Evolutionary conservation across 352 stramenopile species (phyloP).

Genomic region (Achlya hypogyna): DNA sequence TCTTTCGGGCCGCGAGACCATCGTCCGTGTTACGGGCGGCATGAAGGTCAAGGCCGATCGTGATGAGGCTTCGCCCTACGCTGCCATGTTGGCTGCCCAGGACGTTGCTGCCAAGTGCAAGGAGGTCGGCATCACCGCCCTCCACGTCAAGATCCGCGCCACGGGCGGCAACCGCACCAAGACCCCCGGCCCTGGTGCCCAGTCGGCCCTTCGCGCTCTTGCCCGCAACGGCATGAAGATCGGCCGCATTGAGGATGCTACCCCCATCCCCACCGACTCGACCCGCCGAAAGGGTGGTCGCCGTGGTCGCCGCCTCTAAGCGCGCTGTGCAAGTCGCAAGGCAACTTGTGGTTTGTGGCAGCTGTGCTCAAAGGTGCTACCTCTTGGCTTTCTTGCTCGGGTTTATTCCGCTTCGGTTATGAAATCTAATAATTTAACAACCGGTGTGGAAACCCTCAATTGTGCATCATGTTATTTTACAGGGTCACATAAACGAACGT

Average conservation of each 20-base stretch:
- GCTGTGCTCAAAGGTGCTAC: not conserved
- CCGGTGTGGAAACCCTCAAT: too few relatives aligned
- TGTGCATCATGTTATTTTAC: too few relatives aligned
- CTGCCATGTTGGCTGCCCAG: slow-evolving; percentile 99
- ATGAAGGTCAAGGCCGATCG: slow-evolving; percentile 99
- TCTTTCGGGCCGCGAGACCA: slow-evolving; percentile 98
- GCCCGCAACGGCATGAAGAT: slow-evolving; percentile 99
- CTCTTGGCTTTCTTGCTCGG: not conserved
- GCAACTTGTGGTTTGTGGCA: not conserved
- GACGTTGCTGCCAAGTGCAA: slow-evolving; percentile 96
- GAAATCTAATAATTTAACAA: not conserved
- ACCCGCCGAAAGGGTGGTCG: slow-evolving; percentile 98
- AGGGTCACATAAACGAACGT: too few relatives aligned
- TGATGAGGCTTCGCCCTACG: slow-evolving; percentile 99
- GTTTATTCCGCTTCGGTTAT: not conserved
- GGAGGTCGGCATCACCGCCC: slow-evolving; percentile 97
- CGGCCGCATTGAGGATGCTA: slow-evolving; percentile 99
- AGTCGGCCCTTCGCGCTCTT: slow-evolving; percentile 97
- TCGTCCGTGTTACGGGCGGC: slow-evolving; percentile 98
- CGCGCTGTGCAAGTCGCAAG: not conserved
- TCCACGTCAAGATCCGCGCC: slow-evolving; percentile 99
- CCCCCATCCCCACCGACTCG: slow-evolving; percentile 98
- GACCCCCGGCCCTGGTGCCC: slow-evolving; percentile 96
- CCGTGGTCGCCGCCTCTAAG: slow-evolving; percentile 98
- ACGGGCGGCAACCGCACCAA: slow-evolving; percentile 98